These are phyloP conservation scores for Phytophthora megakarya DNA, from an alignment of 352 stramenopile genomes.

Conservation along the genomic window DNA sequence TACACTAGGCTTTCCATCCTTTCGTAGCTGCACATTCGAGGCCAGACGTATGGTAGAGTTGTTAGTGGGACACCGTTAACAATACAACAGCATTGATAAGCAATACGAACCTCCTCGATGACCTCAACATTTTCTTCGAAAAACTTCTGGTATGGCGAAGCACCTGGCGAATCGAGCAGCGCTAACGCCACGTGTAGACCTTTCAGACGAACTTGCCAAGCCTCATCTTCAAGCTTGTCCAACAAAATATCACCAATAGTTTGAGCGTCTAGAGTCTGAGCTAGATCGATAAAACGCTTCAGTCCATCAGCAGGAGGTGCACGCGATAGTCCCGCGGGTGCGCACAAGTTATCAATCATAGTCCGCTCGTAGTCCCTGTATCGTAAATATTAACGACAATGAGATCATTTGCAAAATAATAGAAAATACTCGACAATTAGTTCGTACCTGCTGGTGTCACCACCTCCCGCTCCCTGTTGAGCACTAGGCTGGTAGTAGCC, in stretches of 20 bases:
- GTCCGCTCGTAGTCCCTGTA: constrained; percentile 82
- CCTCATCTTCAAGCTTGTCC: constrained; percentile 85
- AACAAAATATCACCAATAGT: constrained; percentile 87
- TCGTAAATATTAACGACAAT: constrained; percentile 5
- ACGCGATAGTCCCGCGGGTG: constrained; percentile 72
- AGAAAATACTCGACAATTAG: not conserved
- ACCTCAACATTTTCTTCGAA: constrained; percentile 87
- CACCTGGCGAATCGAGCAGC: constrained; percentile 71
- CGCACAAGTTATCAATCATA: constrained; percentile 85
- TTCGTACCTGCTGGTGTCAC: constrained; percentile 75
- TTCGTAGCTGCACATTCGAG: constrained; percentile 43
- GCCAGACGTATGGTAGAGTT: not conserved
- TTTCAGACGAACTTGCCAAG: constrained; percentile 86
- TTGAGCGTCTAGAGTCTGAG: constrained; percentile 83
- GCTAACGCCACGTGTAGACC: constrained; percentile 81
- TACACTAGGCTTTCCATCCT: constrained; percentile 81
- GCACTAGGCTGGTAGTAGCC: constrained; percentile 75
- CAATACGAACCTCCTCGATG: constrained; percentile 61
- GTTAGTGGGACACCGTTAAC: not conserved
- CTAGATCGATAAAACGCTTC: constrained; percentile 86
- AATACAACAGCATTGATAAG: not conserved
- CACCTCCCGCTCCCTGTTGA: constrained; percentile 61
- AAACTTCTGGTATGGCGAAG: constrained; percentile 71
- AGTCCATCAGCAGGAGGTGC: constrained; percentile 77
- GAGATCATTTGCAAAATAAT: not conserved